Evolutionary conservation across 352 stramenopile species (phyloP).

Genomic region (Phytophthora pini): DNA sequence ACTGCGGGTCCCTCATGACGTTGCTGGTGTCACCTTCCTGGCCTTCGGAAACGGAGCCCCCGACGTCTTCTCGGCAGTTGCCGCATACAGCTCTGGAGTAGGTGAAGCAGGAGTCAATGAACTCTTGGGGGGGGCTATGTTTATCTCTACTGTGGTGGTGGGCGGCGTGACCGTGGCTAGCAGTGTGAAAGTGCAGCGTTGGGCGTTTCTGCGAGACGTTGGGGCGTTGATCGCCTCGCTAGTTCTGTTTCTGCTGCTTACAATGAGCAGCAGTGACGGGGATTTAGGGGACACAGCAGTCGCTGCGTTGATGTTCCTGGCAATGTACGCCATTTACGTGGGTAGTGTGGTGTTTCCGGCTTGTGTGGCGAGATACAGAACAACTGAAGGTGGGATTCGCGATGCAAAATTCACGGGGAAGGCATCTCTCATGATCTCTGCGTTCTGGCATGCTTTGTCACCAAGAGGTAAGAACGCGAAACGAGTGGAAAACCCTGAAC

Average conservation of each 20-base stretch:
- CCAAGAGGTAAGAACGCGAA: constrained; percentile 28
- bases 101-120: constrained; percentile 91
- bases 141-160: constrained; percentile 95
- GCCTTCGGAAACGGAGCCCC: constrained; percentile 98
- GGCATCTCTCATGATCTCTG: constrained; percentile 56
- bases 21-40: constrained; percentile 97
- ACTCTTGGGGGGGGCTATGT: constrained; percentile 91
- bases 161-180: constrained; percentile 86
- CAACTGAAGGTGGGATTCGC: constrained; percentile 14
- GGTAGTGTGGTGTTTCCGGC: constrained; percentile 60
- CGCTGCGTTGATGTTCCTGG: constrained; percentile 54
- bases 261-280: constrained; percentile 19
- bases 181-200: constrained; percentile 64
- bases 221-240: constrained; percentile 58
- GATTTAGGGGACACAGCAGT: constrained; percentile 28
- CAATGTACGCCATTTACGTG: constrained; percentile 68
- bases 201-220: constrained; percentile 73
- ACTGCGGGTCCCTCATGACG: constrained; percentile 87
- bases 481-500: constrained; percentile 18
- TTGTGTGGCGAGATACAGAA: constrained; percentile 47
- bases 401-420: constrained; percentile 22
- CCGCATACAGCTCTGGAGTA: constrained; percentile 80
- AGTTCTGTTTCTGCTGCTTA: constrained; percentile 52
- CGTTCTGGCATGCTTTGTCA: constrained; percentile 81
- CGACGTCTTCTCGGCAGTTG: constrained; percentile 95